Base-by-base conservation (phyloP, 163 green algal genomes). In the Chlamydomonas reinhardtii region DNA sequence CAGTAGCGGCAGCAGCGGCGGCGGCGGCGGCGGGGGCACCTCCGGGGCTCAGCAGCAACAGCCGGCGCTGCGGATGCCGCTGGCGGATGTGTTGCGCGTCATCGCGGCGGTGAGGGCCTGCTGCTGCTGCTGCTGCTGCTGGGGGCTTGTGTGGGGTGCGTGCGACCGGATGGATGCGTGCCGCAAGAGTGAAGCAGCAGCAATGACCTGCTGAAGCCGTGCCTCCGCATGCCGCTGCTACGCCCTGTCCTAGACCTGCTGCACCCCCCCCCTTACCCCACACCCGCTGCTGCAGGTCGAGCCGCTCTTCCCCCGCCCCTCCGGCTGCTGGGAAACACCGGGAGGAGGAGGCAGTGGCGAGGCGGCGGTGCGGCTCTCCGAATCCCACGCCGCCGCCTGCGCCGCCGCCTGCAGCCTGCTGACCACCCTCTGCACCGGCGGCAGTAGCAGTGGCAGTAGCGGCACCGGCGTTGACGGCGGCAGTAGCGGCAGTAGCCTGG, bases 251-350 rank as follows among this genome's bases (percentile, higher is more conserved):
- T 24, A n/a, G 56, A 64, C 56, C 20, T 24, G 56, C 56, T 64
- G 2, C 9, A 4, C 17, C 56, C 20, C 17, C 9, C 56, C 20
- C 17, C 9, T 12, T 11, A 15, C 17, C 2, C 19, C 8, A 16
- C 59, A 4, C 29, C 29, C 29, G 29, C 27, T n/a, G 9, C 65
- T 11, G 61, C 76, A 83, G 76, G 62, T 74, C 22, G 62, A 83
- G 62, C 76, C 61, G 61, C 61, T 83, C 14, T 83, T 83, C 43
- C 76, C 76, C 27, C 76, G 76, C 20, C 56, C 74, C 56, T 82
- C 74, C n/a, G n/a, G n/a, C n/a, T n/a, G n/a, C n/a, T 24, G 12
- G 5, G 74, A 9, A 64, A 48, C n/a, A 20, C 54, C 59, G 34
- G 32, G 20, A 32, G 56, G 32, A 19, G 56, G n/a, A 31, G 20